Evolutionary conservation across 2,329 filamentous ascomycete species (phyloP).

Genomic region (Aspergillus sp.): DNA sequence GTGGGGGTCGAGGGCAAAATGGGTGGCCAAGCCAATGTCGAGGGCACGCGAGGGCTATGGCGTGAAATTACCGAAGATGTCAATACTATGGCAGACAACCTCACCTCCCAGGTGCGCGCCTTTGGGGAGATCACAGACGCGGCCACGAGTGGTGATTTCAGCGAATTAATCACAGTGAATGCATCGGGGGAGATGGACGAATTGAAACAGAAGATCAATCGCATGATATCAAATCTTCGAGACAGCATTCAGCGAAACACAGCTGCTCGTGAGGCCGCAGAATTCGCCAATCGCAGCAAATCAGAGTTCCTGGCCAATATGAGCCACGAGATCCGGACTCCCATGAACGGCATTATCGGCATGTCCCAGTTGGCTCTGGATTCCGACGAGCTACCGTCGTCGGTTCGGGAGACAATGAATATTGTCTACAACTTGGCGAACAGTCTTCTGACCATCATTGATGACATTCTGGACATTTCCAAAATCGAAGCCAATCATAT

Average conservation of each 20-base stretch:
- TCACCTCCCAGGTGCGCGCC: constrained; percentile 93
- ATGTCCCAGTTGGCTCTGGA: constrained; percentile 97
- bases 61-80: constrained; percentile 97
- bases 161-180: constrained; percentile 91
- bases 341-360: constrained; percentile 95
- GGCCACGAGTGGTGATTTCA: constrained; percentile 93
- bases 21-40: constrained; percentile 92
- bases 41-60: constrained; percentile 87
- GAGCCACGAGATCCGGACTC: constrained; percentile 96
- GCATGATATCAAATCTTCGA: constrained; percentile 92
- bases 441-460: constrained; percentile 92
- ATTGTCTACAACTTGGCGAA: constrained; percentile 96
- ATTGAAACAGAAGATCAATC: constrained; percentile 97
- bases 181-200: constrained; percentile 99
- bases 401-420: constrained; percentile 96
- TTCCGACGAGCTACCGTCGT: constrained; percentile 86
- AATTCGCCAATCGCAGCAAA: constrained; percentile 95
- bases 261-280: constrained; percentile 86
- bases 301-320: constrained; percentile 98
- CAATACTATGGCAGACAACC: constrained; percentile 78
- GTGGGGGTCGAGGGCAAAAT: constrained; percentile 97
- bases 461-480: constrained; percentile 61
- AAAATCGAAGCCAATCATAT: constrained; percentile 91
- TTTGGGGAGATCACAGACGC: constrained; percentile 98
- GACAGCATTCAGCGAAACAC: constrained; percentile 97